These are phyloP conservation scores for Mrakia frigida DNA, from an alignment of 768 basidiomycete species.

Conservation along the genomic window DNA sequence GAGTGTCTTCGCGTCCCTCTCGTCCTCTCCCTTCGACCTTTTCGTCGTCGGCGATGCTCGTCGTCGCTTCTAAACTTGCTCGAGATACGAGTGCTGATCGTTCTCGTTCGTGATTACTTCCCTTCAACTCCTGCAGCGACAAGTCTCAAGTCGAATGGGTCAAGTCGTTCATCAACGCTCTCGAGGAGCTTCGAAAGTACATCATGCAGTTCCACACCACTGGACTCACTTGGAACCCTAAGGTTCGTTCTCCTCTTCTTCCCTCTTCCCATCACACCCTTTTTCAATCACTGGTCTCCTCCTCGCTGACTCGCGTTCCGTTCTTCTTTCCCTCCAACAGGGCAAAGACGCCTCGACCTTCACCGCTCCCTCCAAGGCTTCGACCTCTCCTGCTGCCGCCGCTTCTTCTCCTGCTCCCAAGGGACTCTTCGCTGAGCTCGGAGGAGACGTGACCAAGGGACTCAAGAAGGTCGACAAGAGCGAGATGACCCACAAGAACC, in stretches of 20 bases:
- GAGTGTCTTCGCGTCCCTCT: constrained; percentile 38
- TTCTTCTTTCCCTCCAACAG: constrained; percentile 23
- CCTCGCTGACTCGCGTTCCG: background rate
- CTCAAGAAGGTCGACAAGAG: constrained; percentile 90
- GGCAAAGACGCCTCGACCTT: constrained; percentile 39
- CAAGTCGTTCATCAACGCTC: constrained; percentile 58
- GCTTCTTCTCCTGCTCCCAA: constrained; percentile 35
- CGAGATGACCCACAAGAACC: constrained; percentile 99
- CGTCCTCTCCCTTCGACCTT: background rate
- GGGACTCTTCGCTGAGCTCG: constrained; percentile 84
- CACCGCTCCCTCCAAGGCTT: constrained; percentile 32
- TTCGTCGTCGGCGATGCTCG: background rate
- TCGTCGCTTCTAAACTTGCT: background rate
- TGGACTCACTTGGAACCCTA: constrained; percentile 82
- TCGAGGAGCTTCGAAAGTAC: constrained; percentile 78
- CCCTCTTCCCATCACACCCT: background rate
- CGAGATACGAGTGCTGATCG: background rate
- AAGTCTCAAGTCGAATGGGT: constrained; percentile 85
- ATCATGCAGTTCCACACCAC: constrained; percentile 78
- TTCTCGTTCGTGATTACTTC: background rate
- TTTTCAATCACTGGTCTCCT: too few relatives aligned
- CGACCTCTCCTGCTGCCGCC: constrained; percentile 36
- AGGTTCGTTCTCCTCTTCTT: constrained; percentile 49
- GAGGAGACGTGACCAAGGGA: constrained; percentile 81
- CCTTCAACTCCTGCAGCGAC: constrained; percentile 54